These are phyloP conservation scores for Naganishia liquefaciens DNA, from an alignment of 1,284 basidiomycete genomes.

Conservation along the genomic window DNA sequence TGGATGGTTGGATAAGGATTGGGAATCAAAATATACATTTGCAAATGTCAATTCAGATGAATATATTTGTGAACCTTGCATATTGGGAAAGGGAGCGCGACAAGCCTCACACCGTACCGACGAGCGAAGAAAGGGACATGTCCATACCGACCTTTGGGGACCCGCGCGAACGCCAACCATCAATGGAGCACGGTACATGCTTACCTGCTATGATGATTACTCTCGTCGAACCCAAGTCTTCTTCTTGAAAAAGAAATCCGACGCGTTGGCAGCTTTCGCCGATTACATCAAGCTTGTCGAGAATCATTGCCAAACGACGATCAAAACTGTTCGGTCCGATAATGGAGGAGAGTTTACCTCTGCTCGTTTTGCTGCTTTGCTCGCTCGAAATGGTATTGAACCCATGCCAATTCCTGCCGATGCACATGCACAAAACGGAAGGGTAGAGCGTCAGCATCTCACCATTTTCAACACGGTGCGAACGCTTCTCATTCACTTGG, in stretches of 20 bases:
- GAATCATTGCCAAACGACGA: slow-evolving; percentile 4
- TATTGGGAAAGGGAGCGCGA: slow-evolving; percentile 35
- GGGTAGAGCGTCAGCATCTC: slow-evolving; percentile 24
- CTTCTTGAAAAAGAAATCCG: slow-evolving; percentile 15
- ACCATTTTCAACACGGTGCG: too few relatives aligned
- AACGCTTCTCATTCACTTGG: slow-evolving; percentile 18
- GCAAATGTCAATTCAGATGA: background rate
- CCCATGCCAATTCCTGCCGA: slow-evolving; percentile 11
- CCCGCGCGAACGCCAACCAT: slow-evolving; percentile 28
- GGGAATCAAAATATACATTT: slow-evolving; percentile 7
- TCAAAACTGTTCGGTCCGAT: slow-evolving; percentile 23
- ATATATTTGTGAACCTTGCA: slow-evolving; percentile 17
- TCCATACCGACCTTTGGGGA: slow-evolving; percentile 37
- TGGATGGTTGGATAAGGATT: slow-evolving; percentile 7
- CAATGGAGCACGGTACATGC: slow-evolving; percentile 32
- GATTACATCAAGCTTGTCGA: slow-evolving; percentile 22
- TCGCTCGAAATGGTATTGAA: slow-evolving; percentile 29
- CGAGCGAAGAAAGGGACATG: slow-evolving; percentile 2
- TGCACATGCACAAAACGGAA: slow-evolving; percentile 28
- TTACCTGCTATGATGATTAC: slow-evolving; percentile 37
- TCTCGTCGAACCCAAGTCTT: slow-evolving; percentile 20
- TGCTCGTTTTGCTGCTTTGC: background rate
- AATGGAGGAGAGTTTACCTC: slow-evolving; percentile 35
- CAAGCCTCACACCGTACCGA: background rate
- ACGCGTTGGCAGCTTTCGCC: slow-evolving; percentile 1